Evolutionary conservation across 768 basidiomycete species (phyloP).

Genomic region (Tulasnella sp.): DNA sequence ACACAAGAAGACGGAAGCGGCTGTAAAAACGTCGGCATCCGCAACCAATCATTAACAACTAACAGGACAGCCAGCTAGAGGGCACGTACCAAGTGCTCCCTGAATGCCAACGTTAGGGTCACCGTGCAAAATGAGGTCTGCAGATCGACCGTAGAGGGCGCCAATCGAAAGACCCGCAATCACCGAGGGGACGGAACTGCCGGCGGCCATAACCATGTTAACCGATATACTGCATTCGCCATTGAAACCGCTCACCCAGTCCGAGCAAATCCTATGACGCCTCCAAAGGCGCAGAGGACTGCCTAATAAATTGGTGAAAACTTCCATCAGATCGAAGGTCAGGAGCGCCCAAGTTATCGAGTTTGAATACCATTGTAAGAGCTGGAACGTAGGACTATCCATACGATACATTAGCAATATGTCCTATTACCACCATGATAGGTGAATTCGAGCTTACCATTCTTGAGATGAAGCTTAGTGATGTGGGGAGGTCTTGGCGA

Average conservation of each 20-base stretch:
- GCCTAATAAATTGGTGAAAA: conserved; percentile 20
- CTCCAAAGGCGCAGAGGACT: conserved; percentile 73
- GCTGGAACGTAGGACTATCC: conserved; percentile 17
- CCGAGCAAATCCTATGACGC: conserved; percentile 54
- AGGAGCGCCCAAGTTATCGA: neutral
- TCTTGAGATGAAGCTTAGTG: neutral
- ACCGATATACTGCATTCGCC: too few relatives aligned
- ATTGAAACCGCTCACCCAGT: neutral
- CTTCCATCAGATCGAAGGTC: neutral
- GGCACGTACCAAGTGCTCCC: conserved; percentile 65
- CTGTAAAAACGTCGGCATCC: conserved; percentile 40
- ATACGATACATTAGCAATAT: neutral
- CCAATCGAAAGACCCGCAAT: conserved; percentile 79
- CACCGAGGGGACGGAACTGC: conserved; percentile 73
- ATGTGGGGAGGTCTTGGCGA: neutral
- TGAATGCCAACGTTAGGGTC: conserved; percentile 69
- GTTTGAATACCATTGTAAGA: neutral
- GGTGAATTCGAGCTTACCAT: neutral
- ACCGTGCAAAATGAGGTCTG: conserved; percentile 72
- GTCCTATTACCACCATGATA: neutral
- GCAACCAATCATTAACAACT: conserved; percentile 40
- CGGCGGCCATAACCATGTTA: conserved; percentile 57
- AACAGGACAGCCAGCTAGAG: neutral
- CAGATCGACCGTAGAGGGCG: conserved; percentile 76
- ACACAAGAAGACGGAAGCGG: conserved; percentile 74